Base-by-base conservation (phyloP, 2,329 filamentous ascomycete genomes). In the Tolypocladium ophioglossoides region DNA sequence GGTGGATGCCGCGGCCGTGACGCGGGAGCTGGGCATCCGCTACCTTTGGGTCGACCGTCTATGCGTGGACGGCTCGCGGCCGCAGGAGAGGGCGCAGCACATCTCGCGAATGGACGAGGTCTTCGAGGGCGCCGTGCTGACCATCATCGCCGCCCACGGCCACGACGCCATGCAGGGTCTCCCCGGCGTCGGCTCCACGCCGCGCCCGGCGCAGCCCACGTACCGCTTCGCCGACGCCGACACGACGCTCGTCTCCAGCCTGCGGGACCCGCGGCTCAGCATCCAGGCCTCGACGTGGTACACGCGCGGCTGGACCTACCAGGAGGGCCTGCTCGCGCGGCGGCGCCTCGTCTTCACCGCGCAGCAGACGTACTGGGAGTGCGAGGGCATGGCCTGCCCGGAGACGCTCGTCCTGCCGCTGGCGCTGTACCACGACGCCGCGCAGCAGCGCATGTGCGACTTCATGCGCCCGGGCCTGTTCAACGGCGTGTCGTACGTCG, bases 341-440 rank as follows among this genome's bases (percentile, higher is more conserved):
- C 65, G 70, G 14, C 63, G 70, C 3, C 65, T 73, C 9, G 62
- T 72, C 40, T 73, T 73, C 37, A 72, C 70, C 6, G 63, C 68
- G n/a, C 61, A 67, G 37, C 68, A 72, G 54, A 68, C 70, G 62
- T 72, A 70, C 52, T 72, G 69, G 63, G 67, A 73, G 40, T 73
- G 70, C 40, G 68, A 64, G 44, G 67, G 67, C 49, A 70, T 71
- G 69, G 62, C 66, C 7, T 71, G 68, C 52, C 68, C 68, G 0
- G 69, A 71, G 52, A 65, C 66, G 3, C 56, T 70, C 1, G 58
- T 66, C 1, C 50, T 70, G 11, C 68, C 68, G 0, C 56, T 71
- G 0, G 58, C 64, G 9, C 60, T 63, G n/a, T 67, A 69, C 44
- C 64, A 70, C 48, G 64, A 69, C 24, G 54, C 55, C 50, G 63